Percentiles rank a stretch among this genome's conserved stretches.
These are phyloP conservation scores for Canavalia gladiata DNA, from an alignment of 306 rosid genomes.

Conservation along the genomic window DNA sequence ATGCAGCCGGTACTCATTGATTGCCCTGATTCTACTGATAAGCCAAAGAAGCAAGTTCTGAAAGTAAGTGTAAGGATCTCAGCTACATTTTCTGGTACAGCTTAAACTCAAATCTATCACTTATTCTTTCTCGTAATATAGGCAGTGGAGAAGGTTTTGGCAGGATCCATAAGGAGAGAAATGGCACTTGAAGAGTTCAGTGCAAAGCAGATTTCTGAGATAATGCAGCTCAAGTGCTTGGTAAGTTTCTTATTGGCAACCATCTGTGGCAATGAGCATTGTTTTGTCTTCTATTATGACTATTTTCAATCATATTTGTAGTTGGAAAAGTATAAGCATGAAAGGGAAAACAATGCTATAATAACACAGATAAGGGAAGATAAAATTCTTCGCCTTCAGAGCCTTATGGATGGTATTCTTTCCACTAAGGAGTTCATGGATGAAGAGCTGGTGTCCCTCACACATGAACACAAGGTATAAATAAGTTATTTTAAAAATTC, in stretches of 20 bases:
- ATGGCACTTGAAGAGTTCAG: conserved; percentile 88
- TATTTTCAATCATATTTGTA: conserved; percentile 57
- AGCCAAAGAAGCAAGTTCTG: conserved; percentile 74
- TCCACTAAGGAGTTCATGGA: conserved; percentile 82
- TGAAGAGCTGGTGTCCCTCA: conserved; percentile 72
- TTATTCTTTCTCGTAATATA: conserved; percentile 47
- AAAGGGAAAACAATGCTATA: conserved; percentile 79
- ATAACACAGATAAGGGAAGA: conserved; percentile 86
- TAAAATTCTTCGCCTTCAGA: conserved; percentile 79
- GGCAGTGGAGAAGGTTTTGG: conserved; percentile 93
- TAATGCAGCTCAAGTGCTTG: conserved; percentile 82
- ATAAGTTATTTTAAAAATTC: conserved; percentile 39
- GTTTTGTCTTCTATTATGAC: conserved; percentile 41
- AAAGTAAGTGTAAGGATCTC: conserved; percentile 63
- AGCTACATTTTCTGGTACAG: conserved; percentile 40
- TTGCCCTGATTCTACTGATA: conserved; percentile 66
- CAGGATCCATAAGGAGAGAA: conserved; percentile 94
- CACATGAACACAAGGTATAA: conserved; percentile 74
- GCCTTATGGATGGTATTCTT: conserved; percentile 85
- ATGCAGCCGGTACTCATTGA: conserved; percentile 69
- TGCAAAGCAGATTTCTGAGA: conserved; percentile 79
- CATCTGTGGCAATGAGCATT: not conserved
- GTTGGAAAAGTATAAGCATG: conserved; percentile 90
- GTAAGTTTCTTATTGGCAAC: conserved; percentile 56
- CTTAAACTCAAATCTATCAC: conserved; percentile 28